phyloP scores from a whole-genome alignment of 352 stramenopile species.

The Globisporangium alternatum region DNA sequence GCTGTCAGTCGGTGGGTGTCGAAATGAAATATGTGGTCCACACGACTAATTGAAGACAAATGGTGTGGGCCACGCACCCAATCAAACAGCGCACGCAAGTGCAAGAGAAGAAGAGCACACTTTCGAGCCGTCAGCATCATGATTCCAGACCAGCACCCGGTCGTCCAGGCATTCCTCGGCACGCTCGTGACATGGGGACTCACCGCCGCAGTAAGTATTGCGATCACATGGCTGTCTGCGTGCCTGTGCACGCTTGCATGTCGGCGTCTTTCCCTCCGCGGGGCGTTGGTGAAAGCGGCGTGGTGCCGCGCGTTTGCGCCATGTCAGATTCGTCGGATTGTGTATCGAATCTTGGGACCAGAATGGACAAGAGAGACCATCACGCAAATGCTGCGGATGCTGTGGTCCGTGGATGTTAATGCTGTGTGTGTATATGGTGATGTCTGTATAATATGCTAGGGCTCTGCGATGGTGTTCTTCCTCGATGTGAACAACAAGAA shows the following conservation, averaged over 20 bases:
- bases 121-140: slow-evolving; percentile 25
- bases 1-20: not conserved
- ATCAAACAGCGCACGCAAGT: not conserved
- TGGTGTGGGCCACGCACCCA: not conserved
- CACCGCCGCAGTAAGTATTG: slow-evolving; percentile 55
- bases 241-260: not conserved
- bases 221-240: not conserved
- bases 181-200: slow-evolving; percentile 84
- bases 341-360: not conserved
- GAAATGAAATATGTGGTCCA: not conserved
- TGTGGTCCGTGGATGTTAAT: not conserved
- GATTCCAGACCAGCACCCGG: slow-evolving; percentile 71
- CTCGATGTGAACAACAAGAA: slow-evolving; percentile 75
- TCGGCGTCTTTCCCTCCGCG: not conserved
- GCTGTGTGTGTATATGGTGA: not conserved
- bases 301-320: not conserved
- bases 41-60: not conserved
- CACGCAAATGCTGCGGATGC: not conserved
- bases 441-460: slow-evolving; percentile 21
- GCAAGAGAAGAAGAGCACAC: not conserved
- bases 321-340: slow-evolving; percentile 5
- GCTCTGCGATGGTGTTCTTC: slow-evolving; percentile 77
- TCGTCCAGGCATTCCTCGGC: slow-evolving; percentile 78
- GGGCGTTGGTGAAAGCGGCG: not conserved
- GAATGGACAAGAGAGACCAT: not conserved